Percentiles rank a stretch among this genome's conserved stretches.
Evolutionary conservation across 2,329 filamentous ascomycete species (phyloP).

Genomic region (Mariannaea sp.): DNA sequence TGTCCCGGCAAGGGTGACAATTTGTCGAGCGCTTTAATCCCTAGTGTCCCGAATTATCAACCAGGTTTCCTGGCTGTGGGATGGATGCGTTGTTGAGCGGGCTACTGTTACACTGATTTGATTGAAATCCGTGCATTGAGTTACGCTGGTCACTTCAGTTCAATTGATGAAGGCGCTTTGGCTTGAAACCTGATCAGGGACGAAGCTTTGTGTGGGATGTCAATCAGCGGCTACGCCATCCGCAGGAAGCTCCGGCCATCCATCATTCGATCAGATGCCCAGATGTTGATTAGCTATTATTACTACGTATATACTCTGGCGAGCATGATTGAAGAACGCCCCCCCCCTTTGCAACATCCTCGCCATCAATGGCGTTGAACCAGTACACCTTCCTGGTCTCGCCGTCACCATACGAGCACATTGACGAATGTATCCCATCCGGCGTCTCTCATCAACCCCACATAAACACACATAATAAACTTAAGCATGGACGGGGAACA

Average conservation of each 20-base stretch:
- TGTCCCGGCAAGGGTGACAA: too few relatives aligned
- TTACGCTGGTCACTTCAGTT: background rate
- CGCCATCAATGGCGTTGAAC: constrained; percentile 8
- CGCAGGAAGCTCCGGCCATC: constrained; percentile 32
- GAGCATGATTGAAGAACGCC: too few relatives aligned
- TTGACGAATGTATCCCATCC: background rate
- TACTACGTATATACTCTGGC: too few relatives aligned
- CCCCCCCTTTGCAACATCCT: too few relatives aligned
- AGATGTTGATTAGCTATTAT: too few relatives aligned
- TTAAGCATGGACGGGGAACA: constrained; percentile 4
- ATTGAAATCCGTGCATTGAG: constrained; percentile 1
- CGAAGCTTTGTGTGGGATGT: constrained; percentile 26
- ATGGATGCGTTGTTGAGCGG: background rate
- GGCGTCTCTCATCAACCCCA: constrained; percentile 3
- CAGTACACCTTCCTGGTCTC: background rate
- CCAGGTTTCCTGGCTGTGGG: background rate
- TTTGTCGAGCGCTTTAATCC: too few relatives aligned
- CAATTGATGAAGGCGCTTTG: constrained; percentile 19
- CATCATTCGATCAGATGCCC: constrained; percentile 24
- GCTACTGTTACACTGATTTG: constrained; percentile 1
- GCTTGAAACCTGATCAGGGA: constrained; percentile 23
- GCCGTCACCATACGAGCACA: background rate
- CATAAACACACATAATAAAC: constrained; percentile 4
- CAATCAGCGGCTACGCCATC: constrained; percentile 33
- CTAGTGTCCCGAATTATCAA: too few relatives aligned